Evolutionary conservation across 345 rosid genomes (phyloP), one percentile per base, ranked within the genome.

Genomic region (Eucalyptus sideroxylon): DNA sequence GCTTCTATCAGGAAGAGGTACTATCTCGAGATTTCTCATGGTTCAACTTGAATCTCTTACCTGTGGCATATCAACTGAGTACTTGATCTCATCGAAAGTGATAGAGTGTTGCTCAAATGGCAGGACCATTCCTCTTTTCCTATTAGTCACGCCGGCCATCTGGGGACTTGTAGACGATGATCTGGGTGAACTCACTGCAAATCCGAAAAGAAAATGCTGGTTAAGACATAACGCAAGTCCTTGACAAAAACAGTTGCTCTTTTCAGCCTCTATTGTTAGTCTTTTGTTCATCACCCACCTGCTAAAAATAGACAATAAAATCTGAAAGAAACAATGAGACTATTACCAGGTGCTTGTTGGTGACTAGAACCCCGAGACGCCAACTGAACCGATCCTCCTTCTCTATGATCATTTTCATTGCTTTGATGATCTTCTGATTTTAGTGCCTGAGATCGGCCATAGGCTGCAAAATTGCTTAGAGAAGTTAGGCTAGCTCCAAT

Each of bases 31-130:
- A 12, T 42, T 42, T 85, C 88, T 19, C 80, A 56, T 42, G 16
- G 85, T 40, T 77, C 30, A 40, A 77, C 85, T 77, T 77, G 85
- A 11, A 77, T 14, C 26, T 37, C 47, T 51, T 92, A 94, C 97
- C 96, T 50, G 92, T 42, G 97, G 97, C 96, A 95, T 94, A 88
- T 94, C 94, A 27, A 95, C 94, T 15, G 94, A 92, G 87, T 95
- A 95, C 42, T 23, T 72, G 44, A 95, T 82, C 1, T 93, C 93
- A 42, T 94, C 95, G 67, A 95, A 94, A 42, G 95, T 93, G 55
- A 95, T 90, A 19, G 93, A 93, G 89, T 93, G 92, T 77, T 90
- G 95, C 83, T 94, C 91, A 90, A 94, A 95, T 87, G 96, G 94
- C 90, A 94, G 95, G 90, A 94, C 92, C 97, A 95, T 95, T 92